phyloP scores from a whole-genome alignment of 208 protist species.

The Leishmania gerbilli region DNA sequence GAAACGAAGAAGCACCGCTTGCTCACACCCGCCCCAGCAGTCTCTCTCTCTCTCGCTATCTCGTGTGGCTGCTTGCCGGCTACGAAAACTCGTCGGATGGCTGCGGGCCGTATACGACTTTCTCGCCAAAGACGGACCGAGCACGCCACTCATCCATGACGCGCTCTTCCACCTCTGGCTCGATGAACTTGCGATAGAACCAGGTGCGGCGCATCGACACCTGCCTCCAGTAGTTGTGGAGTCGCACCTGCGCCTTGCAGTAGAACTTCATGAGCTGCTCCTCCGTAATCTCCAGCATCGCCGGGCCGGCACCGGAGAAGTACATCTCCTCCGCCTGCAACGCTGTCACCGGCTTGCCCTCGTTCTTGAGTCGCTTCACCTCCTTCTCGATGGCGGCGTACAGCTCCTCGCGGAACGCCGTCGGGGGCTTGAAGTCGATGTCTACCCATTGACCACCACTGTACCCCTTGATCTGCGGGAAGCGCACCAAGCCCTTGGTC shows the following conservation, averaged over 20 bases:
- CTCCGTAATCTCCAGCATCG: slow-evolving; percentile 78
- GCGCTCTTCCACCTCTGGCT: slow-evolving; percentile 69
- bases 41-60: neutral
- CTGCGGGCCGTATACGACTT: slow-evolving; percentile 66
- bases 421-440: slow-evolving; percentile 85
- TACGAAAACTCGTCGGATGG: slow-evolving; percentile 35
- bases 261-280: slow-evolving; percentile 76
- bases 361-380: slow-evolving; percentile 50
- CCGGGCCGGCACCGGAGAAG: slow-evolving; percentile 70
- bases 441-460: slow-evolving; percentile 82
- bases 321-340: slow-evolving; percentile 91
- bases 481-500: slow-evolving; percentile 71
- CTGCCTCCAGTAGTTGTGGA: slow-evolving; percentile 92
- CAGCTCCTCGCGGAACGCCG: slow-evolving; percentile 69
- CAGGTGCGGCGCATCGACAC: slow-evolving; percentile 73
- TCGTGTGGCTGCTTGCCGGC: neutral
- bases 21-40: neutral
- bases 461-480: slow-evolving; percentile 86
- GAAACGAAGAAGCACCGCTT: neutral
- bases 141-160: slow-evolving; percentile 61
- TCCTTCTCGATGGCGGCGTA: slow-evolving; percentile 69
- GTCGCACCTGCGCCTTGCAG: slow-evolving; percentile 67
- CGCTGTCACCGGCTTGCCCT: slow-evolving; percentile 66
- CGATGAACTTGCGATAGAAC: slow-evolving; percentile 82
- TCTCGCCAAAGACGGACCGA: slow-evolving; percentile 78